Conservation (phyloP, 2,329 filamentous ascomycete genomes). For the Stagonosporopsis cucurbitacearum region DNA sequence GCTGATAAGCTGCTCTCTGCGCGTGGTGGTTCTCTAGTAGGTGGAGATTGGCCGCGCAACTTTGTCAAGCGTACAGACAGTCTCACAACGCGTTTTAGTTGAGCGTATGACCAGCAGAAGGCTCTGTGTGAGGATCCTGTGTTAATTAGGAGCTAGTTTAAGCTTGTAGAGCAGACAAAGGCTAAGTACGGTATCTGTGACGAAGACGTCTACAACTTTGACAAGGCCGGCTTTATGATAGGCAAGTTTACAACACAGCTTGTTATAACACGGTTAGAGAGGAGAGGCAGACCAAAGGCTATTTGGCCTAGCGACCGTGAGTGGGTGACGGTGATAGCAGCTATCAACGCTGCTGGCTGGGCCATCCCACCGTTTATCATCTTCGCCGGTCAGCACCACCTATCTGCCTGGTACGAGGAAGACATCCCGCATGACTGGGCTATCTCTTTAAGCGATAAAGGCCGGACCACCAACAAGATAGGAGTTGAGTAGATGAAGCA, state of each 20-base stretch:
- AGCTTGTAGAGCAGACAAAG: constrained; percentile 10
- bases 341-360: constrained; percentile 14
- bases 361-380: background rate
- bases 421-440: constrained; percentile 30
- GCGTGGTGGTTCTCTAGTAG: no score
- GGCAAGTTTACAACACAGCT: background rate
- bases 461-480: constrained; percentile 46
- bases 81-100: background rate
- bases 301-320: constrained; percentile 17
- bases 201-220: background rate
- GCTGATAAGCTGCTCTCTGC: background rate
- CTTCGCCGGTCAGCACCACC: constrained; percentile 4
- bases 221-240: constrained; percentile 3
- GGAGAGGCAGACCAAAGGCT: background rate
- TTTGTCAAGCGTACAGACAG: background rate
- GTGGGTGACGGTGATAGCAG: constrained; percentile 17
- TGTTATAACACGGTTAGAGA: background rate
- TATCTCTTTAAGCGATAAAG: constrained; percentile 34
- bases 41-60: no score
- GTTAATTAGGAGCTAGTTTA: background rate
- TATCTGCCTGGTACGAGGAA: constrained; percentile 18
- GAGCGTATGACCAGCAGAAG: background rate
- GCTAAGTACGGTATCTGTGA: constrained; percentile 3
- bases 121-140: background rate
- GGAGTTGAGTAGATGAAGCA: constrained; percentile 36